A percentile compares a stretch with the other conserved stretches of the same genome.
Conservation (phyloP, 768 basidiomycete genomes). For the Amanita pallidorosea region DNA sequence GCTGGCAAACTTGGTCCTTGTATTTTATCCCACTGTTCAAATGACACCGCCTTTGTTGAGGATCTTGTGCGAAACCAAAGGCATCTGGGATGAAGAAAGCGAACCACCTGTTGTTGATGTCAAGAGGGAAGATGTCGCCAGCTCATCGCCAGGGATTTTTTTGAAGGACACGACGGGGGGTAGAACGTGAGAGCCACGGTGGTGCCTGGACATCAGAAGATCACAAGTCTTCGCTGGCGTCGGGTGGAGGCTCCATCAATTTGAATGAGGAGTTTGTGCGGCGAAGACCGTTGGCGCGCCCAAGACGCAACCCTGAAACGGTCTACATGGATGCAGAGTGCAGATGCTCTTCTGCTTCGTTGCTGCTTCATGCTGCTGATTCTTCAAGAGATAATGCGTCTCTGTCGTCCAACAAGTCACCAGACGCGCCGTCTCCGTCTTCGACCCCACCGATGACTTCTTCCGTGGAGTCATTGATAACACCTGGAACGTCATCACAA, state of each 20-base stretch:
- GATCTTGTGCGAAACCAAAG: constrained; percentile 60
- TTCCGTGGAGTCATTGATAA: constrained; percentile 50
- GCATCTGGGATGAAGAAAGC: constrained; percentile 44
- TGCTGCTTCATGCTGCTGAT: constrained; percentile 3
- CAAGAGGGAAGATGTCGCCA: constrained; percentile 15
- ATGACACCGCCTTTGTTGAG: constrained; percentile 68
- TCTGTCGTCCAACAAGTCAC: constrained; percentile 17
- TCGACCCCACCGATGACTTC: constrained; percentile 43
- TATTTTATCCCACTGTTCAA: constrained; percentile 80
- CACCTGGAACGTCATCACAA: constrained; percentile 43
- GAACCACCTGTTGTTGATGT: constrained; percentile 21
- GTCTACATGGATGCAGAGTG: constrained; percentile 26
- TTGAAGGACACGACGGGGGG: constrained; percentile 18
- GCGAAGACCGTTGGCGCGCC: constrained; percentile 8
- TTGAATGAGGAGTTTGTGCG: constrained; percentile 9
- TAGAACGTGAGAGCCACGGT: constrained; percentile 14
- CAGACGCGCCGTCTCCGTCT: constrained; percentile 13
- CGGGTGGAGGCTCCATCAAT: constrained; percentile 19
- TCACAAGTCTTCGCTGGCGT: constrained; percentile 17
- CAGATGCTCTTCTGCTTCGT: constrained; percentile 19
- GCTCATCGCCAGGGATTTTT: constrained; percentile 12
- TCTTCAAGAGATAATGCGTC: constrained; percentile 15
- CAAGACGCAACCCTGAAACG: constrained; percentile 19
- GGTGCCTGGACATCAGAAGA: constrained; percentile 18
- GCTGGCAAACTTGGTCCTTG: constrained; percentile 74